Evolutionary conservation across 2,329 filamentous ascomycete species (phyloP).

Genomic region (Byssochlamys sp.): DNA sequence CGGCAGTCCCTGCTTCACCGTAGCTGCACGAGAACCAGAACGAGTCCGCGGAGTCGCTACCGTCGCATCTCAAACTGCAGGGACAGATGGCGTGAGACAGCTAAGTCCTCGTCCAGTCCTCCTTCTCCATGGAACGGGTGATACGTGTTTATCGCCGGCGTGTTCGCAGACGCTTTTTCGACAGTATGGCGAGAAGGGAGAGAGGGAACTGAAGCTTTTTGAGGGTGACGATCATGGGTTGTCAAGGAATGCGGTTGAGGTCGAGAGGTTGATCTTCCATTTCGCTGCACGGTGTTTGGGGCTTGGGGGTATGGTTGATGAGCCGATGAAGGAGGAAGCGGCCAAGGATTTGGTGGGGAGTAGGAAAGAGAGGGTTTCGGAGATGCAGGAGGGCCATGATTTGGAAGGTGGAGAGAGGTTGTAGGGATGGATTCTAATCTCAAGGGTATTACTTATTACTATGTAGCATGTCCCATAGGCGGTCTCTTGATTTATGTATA

Average conservation of each 20-base stretch:
- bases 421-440: slow-evolving; percentile 10
- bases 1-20: slow-evolving; percentile 32
- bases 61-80: slow-evolving; percentile 31
- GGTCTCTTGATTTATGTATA: too few relatives aligned
- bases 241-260: slow-evolving; percentile 26
- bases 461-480: too few relatives aligned
- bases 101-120: slow-evolving; percentile 27
- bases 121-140: slow-evolving; percentile 32
- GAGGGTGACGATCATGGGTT: slow-evolving; percentile 35
- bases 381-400: slow-evolving; percentile 28
- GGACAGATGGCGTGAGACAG: slow-evolving; percentile 22
- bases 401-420: slow-evolving; percentile 24
- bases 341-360: slow-evolving; percentile 14
- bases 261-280: slow-evolving; percentile 30
- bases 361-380: slow-evolving; percentile 17
- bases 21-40: slow-evolving; percentile 20
- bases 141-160: slow-evolving; percentile 22
- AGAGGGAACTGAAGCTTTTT: slow-evolving; percentile 29
- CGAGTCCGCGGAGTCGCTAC: slow-evolving; percentile 31
- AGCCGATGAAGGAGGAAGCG: slow-evolving; percentile 8
- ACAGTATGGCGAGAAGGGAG: slow-evolving; percentile 25
- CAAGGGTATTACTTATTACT: too few relatives aligned
- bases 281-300: slow-evolving; percentile 30
- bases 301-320: slow-evolving; percentile 11
- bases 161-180: slow-evolving; percentile 30